Percentiles rank a stretch among this genome's conserved stretches.
Conservation (phyloP, 345 rosid genomes). For the Arabidopsis suecica region DNA sequence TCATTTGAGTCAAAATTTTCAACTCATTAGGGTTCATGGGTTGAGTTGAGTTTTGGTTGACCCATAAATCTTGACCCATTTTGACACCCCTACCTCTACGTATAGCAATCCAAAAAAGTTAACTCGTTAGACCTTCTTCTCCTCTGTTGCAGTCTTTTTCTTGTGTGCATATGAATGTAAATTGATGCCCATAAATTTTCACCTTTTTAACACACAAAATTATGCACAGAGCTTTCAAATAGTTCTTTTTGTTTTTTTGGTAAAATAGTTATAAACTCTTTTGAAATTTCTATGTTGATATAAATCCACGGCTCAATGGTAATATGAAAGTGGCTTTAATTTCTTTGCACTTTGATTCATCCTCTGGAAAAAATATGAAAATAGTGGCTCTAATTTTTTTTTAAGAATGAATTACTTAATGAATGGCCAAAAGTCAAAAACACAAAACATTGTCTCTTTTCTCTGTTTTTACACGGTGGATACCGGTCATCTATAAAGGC, state of each 20-base stretch:
- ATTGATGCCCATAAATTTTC: too few species aligned
- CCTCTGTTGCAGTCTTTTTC: too few species aligned
- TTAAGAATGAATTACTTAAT: background rate
- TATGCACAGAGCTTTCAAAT: too few species aligned
- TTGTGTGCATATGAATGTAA: too few species aligned
- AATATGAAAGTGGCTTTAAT: background rate
- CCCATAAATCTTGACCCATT: too few species aligned
- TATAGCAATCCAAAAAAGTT: too few species aligned
- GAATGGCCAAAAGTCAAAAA: slow-evolving; percentile 11
- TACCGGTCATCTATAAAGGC: slow-evolving; percentile 2
- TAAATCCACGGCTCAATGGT: background rate
- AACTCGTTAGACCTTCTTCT: too few species aligned
- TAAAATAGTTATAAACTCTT: background rate
- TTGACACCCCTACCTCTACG: background rate
- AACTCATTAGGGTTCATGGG: too few species aligned
- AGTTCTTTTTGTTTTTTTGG: too few species aligned
- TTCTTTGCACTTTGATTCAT: slow-evolving; percentile 1
- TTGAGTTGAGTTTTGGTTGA: too few species aligned
- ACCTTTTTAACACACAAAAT: too few species aligned
- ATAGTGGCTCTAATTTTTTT: background rate
- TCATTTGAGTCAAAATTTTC: too few species aligned
- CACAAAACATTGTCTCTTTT: background rate
- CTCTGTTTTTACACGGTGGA: slow-evolving; percentile 17
- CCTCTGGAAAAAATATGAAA: background rate
- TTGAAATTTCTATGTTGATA: background rate